A percentile compares a stretch with the other conserved stretches of the same genome.
Evolutionary conservation across 768 basidiomycete genomes (phyloP).

Genomic region (Hysterangium stoloniferum): DNA sequence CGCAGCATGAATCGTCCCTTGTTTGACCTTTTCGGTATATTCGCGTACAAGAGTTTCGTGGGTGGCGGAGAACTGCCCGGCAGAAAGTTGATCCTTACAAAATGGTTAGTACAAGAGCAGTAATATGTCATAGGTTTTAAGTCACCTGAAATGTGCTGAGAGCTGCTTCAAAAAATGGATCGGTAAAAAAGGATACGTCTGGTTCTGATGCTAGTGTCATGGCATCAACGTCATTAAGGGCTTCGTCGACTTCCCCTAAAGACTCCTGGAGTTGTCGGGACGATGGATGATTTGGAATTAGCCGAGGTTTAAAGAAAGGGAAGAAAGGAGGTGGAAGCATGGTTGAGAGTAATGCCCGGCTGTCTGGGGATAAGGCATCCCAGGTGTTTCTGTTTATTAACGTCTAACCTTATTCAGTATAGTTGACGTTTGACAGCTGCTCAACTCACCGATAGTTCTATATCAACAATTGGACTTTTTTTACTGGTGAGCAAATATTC

Average conservation of each 20-base stretch:
- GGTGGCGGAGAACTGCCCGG: conserved; percentile 40
- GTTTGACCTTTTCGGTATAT: conserved; percentile 36
- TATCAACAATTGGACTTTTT: conserved; percentile 40
- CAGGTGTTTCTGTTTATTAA: conserved; percentile 40
- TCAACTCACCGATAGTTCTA: conserved; percentile 40
- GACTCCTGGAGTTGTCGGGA: conserved; percentile 1
- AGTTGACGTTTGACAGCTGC: neutral
- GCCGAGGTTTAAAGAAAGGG: conserved; percentile 22
- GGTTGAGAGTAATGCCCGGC: conserved; percentile 27
- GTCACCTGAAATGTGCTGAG: conserved; percentile 37
- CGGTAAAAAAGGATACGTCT: conserved; percentile 38
- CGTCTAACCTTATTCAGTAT: conserved; percentile 25
- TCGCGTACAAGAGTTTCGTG: conserved; percentile 34
- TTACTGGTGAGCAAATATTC: conserved; percentile 36
- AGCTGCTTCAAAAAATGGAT: conserved; percentile 46
- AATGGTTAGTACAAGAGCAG: neutral
- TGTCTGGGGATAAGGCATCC: conserved; percentile 37
- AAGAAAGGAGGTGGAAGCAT: conserved; percentile 44
- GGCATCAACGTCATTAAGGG: conserved; percentile 19
- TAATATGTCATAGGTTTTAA: neutral
- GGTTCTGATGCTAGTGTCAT: conserved; percentile 17
- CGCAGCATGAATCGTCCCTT: conserved; percentile 42
- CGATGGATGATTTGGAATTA: conserved; percentile 34
- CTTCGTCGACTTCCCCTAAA: neutral
- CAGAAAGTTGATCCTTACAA: conserved; percentile 46